These are phyloP conservation scores for Xylaria grammica DNA, from an alignment of 495 filamentous ascomycete genomes.

Conservation along the genomic window DNA sequence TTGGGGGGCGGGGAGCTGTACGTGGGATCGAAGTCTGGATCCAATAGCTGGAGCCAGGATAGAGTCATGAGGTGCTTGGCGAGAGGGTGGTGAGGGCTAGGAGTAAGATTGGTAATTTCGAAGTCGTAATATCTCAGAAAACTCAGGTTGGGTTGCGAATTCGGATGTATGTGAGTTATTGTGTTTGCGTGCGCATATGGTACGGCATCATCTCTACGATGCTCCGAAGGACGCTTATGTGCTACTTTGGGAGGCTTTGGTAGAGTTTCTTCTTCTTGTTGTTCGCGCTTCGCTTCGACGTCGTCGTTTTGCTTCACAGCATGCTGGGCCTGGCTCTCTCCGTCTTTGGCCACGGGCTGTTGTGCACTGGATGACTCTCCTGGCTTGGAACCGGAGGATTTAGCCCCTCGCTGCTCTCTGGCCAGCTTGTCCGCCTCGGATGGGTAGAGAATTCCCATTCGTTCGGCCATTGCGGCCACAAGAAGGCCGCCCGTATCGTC, in stretches of 20 bases:
- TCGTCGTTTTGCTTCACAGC: not conserved
- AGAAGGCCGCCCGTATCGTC: slow-evolving; percentile 90
- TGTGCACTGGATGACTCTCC: slow-evolving; percentile 1
- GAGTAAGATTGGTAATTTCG: slow-evolving; percentile 68
- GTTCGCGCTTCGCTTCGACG: not conserved
- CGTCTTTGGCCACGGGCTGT: slow-evolving; percentile 13
- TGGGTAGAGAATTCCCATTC: slow-evolving; percentile 80
- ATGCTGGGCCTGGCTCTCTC: slow-evolving; percentile 17
- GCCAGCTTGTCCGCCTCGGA: slow-evolving; percentile 39
- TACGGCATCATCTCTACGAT: slow-evolving; percentile 40
- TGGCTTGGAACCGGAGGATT: slow-evolving; percentile 1
- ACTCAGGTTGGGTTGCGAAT: slow-evolving; percentile 85
- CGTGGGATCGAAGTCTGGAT: slow-evolving; percentile 71
- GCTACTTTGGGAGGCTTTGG: not conserved
- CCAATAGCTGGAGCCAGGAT: slow-evolving; percentile 87
- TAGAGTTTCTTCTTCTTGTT: not conserved
- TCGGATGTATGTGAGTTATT: slow-evolving; percentile 84
- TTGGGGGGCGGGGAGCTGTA: slow-evolving; percentile 65
- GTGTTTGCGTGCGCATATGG: slow-evolving; percentile 72
- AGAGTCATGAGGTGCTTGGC: slow-evolving; percentile 78
- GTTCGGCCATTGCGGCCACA: slow-evolving; percentile 86
- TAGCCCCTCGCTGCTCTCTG: slow-evolving; percentile 6
- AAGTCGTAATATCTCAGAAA: slow-evolving; percentile 87
- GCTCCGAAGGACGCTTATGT: slow-evolving; percentile 8
- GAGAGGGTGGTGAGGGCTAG: slow-evolving; percentile 70